Evolutionary conservation across 1,139 yeast genomes (phyloP).

Genomic region (Saccharomycopsis hybrid): DNA sequence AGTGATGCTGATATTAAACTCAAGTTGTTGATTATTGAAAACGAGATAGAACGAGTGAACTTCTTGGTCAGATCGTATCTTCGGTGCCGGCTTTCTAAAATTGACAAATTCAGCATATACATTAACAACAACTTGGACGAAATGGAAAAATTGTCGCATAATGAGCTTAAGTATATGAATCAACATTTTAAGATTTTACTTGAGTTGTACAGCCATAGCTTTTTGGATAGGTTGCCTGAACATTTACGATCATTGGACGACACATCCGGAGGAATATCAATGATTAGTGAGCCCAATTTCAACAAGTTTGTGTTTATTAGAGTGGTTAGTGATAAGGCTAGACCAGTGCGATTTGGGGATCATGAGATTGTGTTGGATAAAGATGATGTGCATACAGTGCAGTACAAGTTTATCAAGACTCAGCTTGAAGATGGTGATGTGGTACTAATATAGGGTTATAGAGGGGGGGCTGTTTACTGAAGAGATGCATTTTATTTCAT

Average conservation of each 20-base stretch:
- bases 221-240: conserved; percentile 62
- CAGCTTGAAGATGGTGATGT: conserved; percentile 30
- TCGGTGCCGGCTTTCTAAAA: conserved; percentile 66
- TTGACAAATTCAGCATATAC: conserved; percentile 61
- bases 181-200: conserved; percentile 59
- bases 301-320: conserved; percentile 70
- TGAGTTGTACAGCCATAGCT: conserved; percentile 60
- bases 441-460: conserved; percentile 31
- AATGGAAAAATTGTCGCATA: conserved; percentile 40
- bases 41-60: conserved; percentile 83
- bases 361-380: conserved; percentile 20
- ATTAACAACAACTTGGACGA: conserved; percentile 32
- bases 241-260: conserved; percentile 71
- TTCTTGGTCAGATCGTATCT: conserved; percentile 74
- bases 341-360: conserved; percentile 17
- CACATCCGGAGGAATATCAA: conserved; percentile 63
- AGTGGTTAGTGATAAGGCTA: conserved; percentile 38
- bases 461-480: neutral
- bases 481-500: neutral
- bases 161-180: conserved; percentile 60
- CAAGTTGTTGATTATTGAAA: conserved; percentile 76
- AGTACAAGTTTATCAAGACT: conserved; percentile 17
- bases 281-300: conserved; percentile 75
- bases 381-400: conserved; percentile 21
- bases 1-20: conserved; percentile 61